A percentile compares a stretch with the other conserved stretches of the same genome.
Conservation (phyloP, 768 basidiomycete species). For the Pleurotus giganteus region DNA sequence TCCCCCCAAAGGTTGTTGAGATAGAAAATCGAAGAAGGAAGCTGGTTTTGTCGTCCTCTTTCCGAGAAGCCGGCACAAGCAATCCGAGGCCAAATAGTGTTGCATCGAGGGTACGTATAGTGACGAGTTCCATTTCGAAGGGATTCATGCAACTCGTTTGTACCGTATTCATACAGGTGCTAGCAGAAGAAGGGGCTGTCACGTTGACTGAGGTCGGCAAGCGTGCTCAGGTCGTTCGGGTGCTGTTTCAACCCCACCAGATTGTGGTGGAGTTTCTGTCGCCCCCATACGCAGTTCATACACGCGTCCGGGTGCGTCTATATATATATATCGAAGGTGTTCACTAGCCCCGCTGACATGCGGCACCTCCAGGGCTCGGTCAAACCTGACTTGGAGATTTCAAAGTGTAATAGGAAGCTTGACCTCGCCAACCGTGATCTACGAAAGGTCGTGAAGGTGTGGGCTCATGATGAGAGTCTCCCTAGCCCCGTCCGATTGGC, state of each 20-base stretch:
- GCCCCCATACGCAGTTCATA: slow-evolving; percentile 75
- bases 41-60: slow-evolving; percentile 82
- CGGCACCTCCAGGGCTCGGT: slow-evolving; percentile 71
- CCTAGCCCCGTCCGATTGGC: slow-evolving; percentile 70
- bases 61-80: slow-evolving; percentile 79
- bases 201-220: slow-evolving; percentile 89
- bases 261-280: slow-evolving; percentile 84
- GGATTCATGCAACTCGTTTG: slow-evolving; percentile 1
- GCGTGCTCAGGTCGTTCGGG: slow-evolving; percentile 63
- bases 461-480: slow-evolving; percentile 71
- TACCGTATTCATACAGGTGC: slow-evolving; percentile 75
- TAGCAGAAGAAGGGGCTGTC: slow-evolving; percentile 58
- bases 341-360: not conserved
- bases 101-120: slow-evolving; percentile 89
- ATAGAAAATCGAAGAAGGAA: slow-evolving; percentile 59
- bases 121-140: not conserved
- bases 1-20: slow-evolving; percentile 66
- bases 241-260: slow-evolving; percentile 71
- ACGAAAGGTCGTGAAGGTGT: slow-evolving; percentile 74
- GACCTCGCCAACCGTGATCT: slow-evolving; percentile 65
- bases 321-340: too few relatives aligned
- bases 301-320: slow-evolving; percentile 75
- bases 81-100: slow-evolving; percentile 93
- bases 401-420: slow-evolving; percentile 89
- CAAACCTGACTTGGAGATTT: slow-evolving; percentile 83